A percentile compares a stretch with the other conserved stretches of the same genome.
phyloP scores from a whole-genome alignment of 495 filamentous ascomycete genomes.

The Podospora australis region DNA sequence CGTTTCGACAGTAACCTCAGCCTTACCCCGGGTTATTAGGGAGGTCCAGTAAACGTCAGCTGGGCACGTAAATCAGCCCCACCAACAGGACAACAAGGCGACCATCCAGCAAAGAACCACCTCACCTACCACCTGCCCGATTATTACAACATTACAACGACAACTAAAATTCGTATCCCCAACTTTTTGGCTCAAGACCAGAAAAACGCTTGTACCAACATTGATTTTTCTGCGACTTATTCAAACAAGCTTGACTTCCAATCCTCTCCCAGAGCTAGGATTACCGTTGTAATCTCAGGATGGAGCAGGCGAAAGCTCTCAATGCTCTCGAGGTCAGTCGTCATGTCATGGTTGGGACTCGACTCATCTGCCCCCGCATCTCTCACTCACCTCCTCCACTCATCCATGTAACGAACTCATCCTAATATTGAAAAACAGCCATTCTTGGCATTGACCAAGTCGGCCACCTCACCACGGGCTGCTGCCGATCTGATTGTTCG shows the following conservation, averaged over 20 bases:
- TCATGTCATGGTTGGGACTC: slow-evolving; percentile 1
- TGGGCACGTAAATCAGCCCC: neutral
- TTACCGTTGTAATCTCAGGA: too few relatives aligned
- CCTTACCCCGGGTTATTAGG: slow-evolving; percentile 12
- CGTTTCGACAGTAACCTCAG: too few relatives aligned
- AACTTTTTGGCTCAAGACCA: too few relatives aligned
- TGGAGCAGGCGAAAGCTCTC: slow-evolving; percentile 82
- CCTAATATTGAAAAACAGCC: slow-evolving; percentile 44
- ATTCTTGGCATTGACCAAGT: slow-evolving; percentile 80
- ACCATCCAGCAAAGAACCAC: too few relatives aligned
- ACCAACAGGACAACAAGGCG: slow-evolving; percentile 13
- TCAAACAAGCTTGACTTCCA: neutral
- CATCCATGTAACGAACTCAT: slow-evolving; percentile 4
- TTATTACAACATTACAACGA: too few relatives aligned
- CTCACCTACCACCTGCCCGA: too few relatives aligned
- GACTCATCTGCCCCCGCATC: slow-evolving; percentile 5
- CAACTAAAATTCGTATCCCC: too few relatives aligned
- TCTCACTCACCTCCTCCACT: neutral
- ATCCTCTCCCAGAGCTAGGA: too few relatives aligned
- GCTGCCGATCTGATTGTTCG: slow-evolving; percentile 80
- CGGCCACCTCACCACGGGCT: slow-evolving; percentile 74
- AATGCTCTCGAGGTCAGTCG: slow-evolving; percentile 62
- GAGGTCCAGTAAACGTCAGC: too few relatives aligned
- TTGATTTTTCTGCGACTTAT: neutral
- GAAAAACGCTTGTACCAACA: too few relatives aligned